These are phyloP conservation scores for Phoenix roebelenii DNA, from an alignment of 176 grass and related monocot genomes.

Conservation along the genomic window DNA sequence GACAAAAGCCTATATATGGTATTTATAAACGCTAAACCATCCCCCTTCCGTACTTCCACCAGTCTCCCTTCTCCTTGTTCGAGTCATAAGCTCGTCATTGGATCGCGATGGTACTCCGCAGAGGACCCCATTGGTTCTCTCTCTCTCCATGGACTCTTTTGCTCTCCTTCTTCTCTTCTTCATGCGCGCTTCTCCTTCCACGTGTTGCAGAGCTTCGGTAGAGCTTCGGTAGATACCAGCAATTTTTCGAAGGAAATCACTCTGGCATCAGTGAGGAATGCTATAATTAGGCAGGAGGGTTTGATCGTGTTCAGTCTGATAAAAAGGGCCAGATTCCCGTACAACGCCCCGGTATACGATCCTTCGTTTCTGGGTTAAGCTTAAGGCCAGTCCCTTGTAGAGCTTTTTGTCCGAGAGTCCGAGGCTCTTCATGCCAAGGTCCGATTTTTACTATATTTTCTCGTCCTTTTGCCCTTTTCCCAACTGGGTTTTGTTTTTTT, in stretches of 20 bases:
- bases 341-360: slow-evolving; percentile 49
- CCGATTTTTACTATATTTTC: slow-evolving; percentile 5
- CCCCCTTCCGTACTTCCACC: no score
- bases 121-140: neutral
- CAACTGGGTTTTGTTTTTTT: no score
- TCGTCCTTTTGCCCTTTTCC: neutral
- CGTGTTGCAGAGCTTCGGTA: neutral
- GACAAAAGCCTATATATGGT: no score
- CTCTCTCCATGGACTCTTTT: neutral
- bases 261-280: slow-evolving; percentile 30
- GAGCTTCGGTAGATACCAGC: neutral
- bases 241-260: slow-evolving; percentile 4
- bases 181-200: neutral
- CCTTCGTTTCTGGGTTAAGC: slow-evolving; percentile 7
- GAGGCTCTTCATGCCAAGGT: slow-evolving; percentile 67
- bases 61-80: neutral
- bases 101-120: neutral
- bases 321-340: slow-evolving; percentile 59
- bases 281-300: slow-evolving; percentile 71
- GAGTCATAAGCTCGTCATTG: neutral
- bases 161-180: neutral
- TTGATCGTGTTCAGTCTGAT: slow-evolving; percentile 79
- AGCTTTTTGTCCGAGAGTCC: slow-evolving; percentile 51
- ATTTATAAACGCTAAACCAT: no score
- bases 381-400: slow-evolving; percentile 28